A percentile compares a stretch with the other conserved stretches of the same genome.
Conservation (phyloP, 2,329 filamentous ascomycete genomes). For the Cercospora zeae-maydis region DNA sequence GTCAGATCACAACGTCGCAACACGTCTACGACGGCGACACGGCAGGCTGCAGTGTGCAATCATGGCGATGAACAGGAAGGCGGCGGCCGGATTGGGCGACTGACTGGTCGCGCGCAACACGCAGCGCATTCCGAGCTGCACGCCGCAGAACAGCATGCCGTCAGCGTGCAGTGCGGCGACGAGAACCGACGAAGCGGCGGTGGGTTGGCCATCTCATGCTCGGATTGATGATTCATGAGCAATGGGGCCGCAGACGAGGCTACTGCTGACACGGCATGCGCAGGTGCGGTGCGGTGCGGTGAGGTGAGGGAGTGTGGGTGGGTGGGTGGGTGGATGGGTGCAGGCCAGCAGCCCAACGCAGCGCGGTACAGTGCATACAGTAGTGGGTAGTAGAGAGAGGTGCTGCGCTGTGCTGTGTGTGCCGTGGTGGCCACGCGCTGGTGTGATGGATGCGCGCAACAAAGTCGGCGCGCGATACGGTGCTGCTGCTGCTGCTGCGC, state of each 20-base stretch:
- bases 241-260: constrained; percentile 12
- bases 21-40: constrained; percentile 9
- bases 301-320: not conserved
- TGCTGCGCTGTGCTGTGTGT: not conserved
- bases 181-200: constrained; percentile 8
- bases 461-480: not conserved
- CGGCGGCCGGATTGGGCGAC: constrained; percentile 1
- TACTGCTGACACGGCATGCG: constrained; percentile 13
- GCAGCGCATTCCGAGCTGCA: constrained; percentile 6
- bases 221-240: constrained; percentile 12
- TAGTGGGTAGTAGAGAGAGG: not conserved
- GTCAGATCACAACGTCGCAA: not conserved
- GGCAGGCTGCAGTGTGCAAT: constrained; percentile 9
- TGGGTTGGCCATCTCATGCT: too few species aligned
- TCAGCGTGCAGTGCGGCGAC: constrained; percentile 17
- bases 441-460: not conserved
- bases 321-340: too few species aligned
- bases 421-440: too few species aligned
- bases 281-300: not conserved
- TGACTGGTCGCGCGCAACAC: constrained; percentile 11
- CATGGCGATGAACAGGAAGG: not conserved
- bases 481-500: constrained; percentile 12
- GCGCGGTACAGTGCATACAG: constrained; percentile 5
- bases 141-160: constrained; percentile 13
- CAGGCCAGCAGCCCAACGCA: too few species aligned